Conservation (phyloP, 257 asterid species). For the Ligustrum vulgare region DNA sequence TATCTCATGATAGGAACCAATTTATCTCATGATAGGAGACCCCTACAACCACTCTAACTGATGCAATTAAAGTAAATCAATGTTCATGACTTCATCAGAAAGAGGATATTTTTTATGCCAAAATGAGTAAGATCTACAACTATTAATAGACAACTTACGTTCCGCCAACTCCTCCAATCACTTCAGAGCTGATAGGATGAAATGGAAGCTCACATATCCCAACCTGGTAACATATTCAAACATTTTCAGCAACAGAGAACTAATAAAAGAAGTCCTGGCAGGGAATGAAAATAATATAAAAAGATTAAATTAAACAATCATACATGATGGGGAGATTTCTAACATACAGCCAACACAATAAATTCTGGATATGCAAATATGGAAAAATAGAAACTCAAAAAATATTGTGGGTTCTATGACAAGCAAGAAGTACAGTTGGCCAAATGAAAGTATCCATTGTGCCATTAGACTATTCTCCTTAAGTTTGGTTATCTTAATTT, state of each 20-base stretch:
- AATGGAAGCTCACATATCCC: slow-evolving; percentile 99
- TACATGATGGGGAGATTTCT: neutral
- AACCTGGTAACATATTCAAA: slow-evolving; percentile 48
- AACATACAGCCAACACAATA: neutral
- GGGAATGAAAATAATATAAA: neutral
- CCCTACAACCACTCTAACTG: no score
- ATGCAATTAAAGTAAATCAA: no score
- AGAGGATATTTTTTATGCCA: neutral
- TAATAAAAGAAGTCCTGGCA: neutral
- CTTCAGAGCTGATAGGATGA: slow-evolving; percentile 95
- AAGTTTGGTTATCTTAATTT: neutral
- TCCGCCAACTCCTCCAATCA: slow-evolving; percentile 94
- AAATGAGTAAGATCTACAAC: neutral
- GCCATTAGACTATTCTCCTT: neutral
- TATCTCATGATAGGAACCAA: no score
- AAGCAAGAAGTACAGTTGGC: neutral
- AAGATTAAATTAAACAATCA: neutral
- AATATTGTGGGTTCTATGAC: neutral
- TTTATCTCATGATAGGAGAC: no score
- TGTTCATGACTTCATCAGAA: neutral
- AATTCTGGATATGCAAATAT: neutral
- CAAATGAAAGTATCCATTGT: neutral
- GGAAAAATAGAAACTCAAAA: neutral
- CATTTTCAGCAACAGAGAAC: slow-evolving; percentile 5
- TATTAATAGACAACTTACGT: slow-evolving; percentile 57